These are phyloP conservation scores for Melampsora americana DNA, from an alignment of 1,284 basidiomycete genomes.

Conservation along the genomic window DNA sequence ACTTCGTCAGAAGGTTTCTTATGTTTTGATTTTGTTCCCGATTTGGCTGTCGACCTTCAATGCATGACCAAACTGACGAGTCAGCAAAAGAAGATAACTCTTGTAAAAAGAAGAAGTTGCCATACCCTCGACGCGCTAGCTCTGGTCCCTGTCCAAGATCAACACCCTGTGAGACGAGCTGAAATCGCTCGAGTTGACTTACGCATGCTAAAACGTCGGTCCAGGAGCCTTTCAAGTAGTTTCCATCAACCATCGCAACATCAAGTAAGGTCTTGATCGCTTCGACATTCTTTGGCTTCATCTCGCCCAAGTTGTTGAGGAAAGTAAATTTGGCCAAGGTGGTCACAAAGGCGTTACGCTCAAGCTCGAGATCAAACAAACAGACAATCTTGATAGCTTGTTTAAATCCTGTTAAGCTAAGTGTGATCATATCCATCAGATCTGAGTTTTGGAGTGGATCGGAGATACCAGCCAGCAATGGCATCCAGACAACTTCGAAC, in stretches of 20 bases:
- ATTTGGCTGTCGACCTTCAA: slow-evolving; percentile 49
- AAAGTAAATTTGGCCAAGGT: slow-evolving; percentile 96
- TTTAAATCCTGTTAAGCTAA: slow-evolving; percentile 92
- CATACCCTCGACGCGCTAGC: slow-evolving; percentile 3
- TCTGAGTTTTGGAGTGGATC: slow-evolving; percentile 74
- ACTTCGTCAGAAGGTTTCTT: slow-evolving; percentile 79
- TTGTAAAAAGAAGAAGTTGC: background rate
- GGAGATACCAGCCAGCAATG: slow-evolving; percentile 87
- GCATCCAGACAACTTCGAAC: slow-evolving; percentile 98
- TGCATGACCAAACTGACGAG: background rate
- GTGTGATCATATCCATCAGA: slow-evolving; percentile 80
- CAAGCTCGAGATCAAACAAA: slow-evolving; percentile 89
- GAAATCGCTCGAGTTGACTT: slow-evolving; percentile 95
- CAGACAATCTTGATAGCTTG: slow-evolving; percentile 87
- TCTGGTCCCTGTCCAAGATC: slow-evolving; percentile 29
- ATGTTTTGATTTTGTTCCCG: slow-evolving; percentile 49
- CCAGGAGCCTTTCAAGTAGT: slow-evolving; percentile 91
- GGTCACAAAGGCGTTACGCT: slow-evolving; percentile 92
- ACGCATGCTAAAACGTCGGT: slow-evolving; percentile 90
- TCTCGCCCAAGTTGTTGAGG: slow-evolving; percentile 90
- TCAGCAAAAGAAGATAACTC: background rate
- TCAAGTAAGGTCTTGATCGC: slow-evolving; percentile 91
- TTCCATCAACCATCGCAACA: slow-evolving; percentile 87
- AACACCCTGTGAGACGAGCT: slow-evolving; percentile 76
- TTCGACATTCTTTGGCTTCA: slow-evolving; percentile 98